Evolutionary conservation across 2,329 filamentous ascomycete species (phyloP), one percentile per base, ranked within the genome.

Genomic region (Myriosclerotinia scirpicola): DNA sequence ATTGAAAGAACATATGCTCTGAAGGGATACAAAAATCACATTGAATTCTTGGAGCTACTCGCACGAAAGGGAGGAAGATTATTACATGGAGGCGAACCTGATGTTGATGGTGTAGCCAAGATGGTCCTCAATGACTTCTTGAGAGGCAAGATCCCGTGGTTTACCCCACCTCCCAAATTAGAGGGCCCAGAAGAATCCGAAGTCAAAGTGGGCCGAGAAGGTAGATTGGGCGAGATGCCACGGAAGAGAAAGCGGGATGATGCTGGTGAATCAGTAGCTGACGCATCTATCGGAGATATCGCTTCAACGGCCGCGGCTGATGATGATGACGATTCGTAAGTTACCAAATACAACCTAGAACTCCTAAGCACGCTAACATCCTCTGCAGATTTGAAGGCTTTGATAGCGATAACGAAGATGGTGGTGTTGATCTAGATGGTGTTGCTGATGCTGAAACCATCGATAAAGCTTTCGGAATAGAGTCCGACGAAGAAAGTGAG

Each of bases 101-200:
- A 99, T 77, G 81, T 97, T 65, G 94, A 98, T 74, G 93, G 93
- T 73, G 93, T 97, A 58, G 95, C 95, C 1, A 97, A 97, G 79
- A 97, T 97, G 87, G 90, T 99, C 0, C 81, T 99, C 68, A 98
- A 97, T 74, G 95, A 99, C 76, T 99, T 98, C 77, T 86, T 98
- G 75, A 83, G 95, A 70, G 95, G 95, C 66, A 97, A 94, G 79
- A 91, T 98, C 36, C 95, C 95, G 1, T 99, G 96, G 95, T 99
- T 93, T 76, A 95, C 91, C 0, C 88, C 92, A 11, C 89, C 93
- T 12, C 92, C 93, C 2, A 79, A 83, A 17, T 75, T 78, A 4
- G 85, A 85, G 58, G 81, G 80, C 12, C 81, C 81, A 8, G 84
- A 85, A 42, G 81, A 80, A 17, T 79, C 80, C 42, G 72, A 73